A percentile compares a stretch with the other conserved stretches of the same genome.
phyloP scores from a whole-genome alignment of 2,329 filamentous ascomycete genomes.

The Cladophialophora psammophila region DNA sequence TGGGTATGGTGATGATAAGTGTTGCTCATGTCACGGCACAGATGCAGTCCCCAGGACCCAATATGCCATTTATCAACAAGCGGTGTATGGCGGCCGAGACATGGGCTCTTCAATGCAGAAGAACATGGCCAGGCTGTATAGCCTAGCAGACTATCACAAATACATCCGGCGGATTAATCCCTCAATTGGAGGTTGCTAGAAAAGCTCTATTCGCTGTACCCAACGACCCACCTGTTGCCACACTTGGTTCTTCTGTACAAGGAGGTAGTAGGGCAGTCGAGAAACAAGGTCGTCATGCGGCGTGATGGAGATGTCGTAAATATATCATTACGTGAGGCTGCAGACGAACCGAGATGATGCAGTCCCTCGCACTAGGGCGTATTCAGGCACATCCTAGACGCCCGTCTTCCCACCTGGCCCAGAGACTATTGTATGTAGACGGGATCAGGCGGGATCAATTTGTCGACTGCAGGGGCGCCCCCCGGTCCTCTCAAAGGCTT shows the following conservation, averaged over 20 bases:
- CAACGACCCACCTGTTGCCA: not conserved
- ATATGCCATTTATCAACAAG: not conserved
- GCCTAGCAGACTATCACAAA: not conserved
- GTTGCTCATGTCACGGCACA: not conserved
- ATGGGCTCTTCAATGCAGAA: not conserved
- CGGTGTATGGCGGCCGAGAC: slow-evolving; percentile 4
- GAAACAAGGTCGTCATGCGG: not conserved
- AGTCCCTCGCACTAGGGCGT: not conserved
- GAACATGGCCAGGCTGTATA: not conserved
- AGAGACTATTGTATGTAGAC: not conserved
- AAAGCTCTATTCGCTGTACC: not conserved
- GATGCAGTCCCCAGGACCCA: not conserved
- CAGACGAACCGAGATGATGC: not conserved
- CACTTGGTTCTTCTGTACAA: not conserved
- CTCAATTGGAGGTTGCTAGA: not conserved
- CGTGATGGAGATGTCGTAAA: not conserved
- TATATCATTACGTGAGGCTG: slow-evolving; percentile 1
- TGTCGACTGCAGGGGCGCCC: not conserved
- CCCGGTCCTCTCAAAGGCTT: not conserved
- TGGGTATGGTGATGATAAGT: not conserved
- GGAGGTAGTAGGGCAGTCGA: not conserved
- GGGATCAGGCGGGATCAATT: not conserved
- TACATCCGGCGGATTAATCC: not conserved
- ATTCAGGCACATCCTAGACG: not conserved
- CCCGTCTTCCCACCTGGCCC: not conserved